These are phyloP conservation scores for Agrocybe praecox DNA, from an alignment of 768 basidiomycete species.

Conservation along the genomic window DNA sequence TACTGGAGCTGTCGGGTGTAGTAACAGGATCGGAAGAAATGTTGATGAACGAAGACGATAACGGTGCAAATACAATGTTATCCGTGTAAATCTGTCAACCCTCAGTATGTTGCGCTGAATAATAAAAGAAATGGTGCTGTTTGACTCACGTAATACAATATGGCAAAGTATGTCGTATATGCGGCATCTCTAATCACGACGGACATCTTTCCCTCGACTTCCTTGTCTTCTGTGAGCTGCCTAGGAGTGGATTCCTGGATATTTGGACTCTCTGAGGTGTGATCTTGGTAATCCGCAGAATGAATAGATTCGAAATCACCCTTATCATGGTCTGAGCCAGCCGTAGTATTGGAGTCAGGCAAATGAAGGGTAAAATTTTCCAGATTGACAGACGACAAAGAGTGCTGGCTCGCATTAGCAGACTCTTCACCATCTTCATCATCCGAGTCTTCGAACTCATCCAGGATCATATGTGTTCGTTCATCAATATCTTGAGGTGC, in stretches of 20 bases:
- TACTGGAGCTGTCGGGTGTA: constrained; percentile 14
- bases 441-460: constrained; percentile 55
- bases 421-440: constrained; percentile 33
- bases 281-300: constrained; percentile 3
- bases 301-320: constrained; percentile 15
- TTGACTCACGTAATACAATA: constrained; percentile 73
- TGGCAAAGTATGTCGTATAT: constrained; percentile 44
- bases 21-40: constrained; percentile 23
- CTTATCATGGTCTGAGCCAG: constrained; percentile 13
- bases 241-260: neutral
- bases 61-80: constrained; percentile 79
- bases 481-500: constrained; percentile 17
- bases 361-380: constrained; percentile 11
- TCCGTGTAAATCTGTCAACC: constrained; percentile 79
- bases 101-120: neutral
- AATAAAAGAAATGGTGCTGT: neutral
- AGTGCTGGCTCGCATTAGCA: neutral
- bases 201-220: constrained; percentile 20
- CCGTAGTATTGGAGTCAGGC: constrained; percentile 14
- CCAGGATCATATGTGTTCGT: constrained; percentile 29
- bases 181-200: constrained; percentile 54
- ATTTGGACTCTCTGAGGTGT: neutral
- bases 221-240: neutral
- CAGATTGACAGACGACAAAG: neutral
- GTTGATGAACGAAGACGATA: constrained; percentile 67